Evolutionary conservation across 169 alveolate genomes (phyloP).

Genomic region (Amoebophrya sp.): DNA sequence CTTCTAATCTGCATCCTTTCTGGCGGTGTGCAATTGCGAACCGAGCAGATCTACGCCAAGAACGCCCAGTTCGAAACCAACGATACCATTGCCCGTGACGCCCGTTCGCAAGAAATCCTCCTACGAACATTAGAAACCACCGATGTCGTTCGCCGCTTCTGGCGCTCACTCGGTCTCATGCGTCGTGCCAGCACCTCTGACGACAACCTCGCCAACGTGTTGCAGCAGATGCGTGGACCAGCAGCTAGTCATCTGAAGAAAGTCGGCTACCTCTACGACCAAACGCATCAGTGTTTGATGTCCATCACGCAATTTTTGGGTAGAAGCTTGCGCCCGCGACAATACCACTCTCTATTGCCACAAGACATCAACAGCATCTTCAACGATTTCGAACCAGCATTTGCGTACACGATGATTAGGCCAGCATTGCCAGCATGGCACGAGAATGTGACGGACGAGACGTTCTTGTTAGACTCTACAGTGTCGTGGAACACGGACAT

Average conservation of each 20-base stretch:
- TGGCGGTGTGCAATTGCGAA: not conserved
- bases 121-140: not conserved
- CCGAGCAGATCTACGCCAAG: constrained; percentile 5
- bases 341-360: not conserved
- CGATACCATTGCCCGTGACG: not conserved
- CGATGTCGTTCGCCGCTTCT: not conserved
- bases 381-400: not conserved
- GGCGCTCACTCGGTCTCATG: not conserved
- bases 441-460: not conserved
- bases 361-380: not conserved
- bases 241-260: not conserved
- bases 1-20: too few species aligned
- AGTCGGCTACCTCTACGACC: constrained; percentile 12
- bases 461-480: not conserved
- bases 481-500: too few species aligned
- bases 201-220: not conserved
- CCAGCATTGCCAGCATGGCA: not conserved
- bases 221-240: not conserved
- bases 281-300: constrained; percentile 20
- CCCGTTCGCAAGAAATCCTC: not conserved
- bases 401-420: not conserved
- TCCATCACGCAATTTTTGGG: not conserved
- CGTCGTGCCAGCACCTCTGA: not conserved
- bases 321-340: not conserved
- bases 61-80: not conserved